phyloP scores from a whole-genome alignment of 805 yeast species.

The Lipomyces kockii region DNA sequence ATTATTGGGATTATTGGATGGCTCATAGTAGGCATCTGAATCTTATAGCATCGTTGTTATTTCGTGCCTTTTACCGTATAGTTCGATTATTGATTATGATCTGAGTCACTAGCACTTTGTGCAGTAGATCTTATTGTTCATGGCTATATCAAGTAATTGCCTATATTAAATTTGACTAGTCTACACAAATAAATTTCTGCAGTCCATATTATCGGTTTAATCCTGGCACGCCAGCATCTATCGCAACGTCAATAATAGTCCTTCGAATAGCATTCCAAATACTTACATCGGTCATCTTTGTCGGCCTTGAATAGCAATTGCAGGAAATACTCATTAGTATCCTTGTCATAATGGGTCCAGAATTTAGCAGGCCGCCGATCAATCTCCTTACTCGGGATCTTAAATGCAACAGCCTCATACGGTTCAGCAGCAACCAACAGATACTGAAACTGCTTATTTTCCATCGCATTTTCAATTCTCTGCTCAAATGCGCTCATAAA shows the following conservation, averaged over 20 bases:
- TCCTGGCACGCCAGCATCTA: slow-evolving; percentile 29
- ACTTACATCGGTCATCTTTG: slow-evolving; percentile 19
- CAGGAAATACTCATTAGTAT: slow-evolving; percentile 66
- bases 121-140: background rate
- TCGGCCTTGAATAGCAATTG: slow-evolving; percentile 62
- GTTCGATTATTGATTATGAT: background rate
- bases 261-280: background rate
- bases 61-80: background rate
- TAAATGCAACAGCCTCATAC: slow-evolving; percentile 77
- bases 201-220: slow-evolving; percentile 10
- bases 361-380: slow-evolving; percentile 48
- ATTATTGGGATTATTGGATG: background rate
- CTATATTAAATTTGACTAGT: background rate
- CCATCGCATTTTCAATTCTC: slow-evolving; percentile 53
- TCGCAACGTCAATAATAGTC: background rate
- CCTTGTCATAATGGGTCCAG: slow-evolving; percentile 78
- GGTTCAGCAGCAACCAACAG: slow-evolving; percentile 87
- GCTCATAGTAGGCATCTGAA: background rate
- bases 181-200: background rate
- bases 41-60: background rate
- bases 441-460: slow-evolving; percentile 61
- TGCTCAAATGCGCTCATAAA: slow-evolving; percentile 81
- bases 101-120: background rate
- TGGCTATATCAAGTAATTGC: background rate
- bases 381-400: slow-evolving; percentile 66